A percentile compares a stretch with the other conserved stretches of the same genome.
Evolutionary conservation across 345 rosid genomes (phyloP).

Genomic region (Moricandia moricandioides): DNA sequence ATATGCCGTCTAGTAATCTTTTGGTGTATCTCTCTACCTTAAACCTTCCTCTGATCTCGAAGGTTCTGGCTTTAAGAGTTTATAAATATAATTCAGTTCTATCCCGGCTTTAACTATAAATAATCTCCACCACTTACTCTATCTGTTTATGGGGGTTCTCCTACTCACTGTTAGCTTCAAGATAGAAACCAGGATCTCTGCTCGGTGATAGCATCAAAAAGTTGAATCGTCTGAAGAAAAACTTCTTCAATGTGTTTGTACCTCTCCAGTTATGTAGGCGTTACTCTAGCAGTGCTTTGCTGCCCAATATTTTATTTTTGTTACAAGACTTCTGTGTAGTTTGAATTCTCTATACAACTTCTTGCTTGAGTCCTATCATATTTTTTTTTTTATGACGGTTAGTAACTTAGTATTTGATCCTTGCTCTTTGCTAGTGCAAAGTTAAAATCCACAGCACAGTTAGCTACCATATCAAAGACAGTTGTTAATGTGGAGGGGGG

Average conservation of each 20-base stretch:
- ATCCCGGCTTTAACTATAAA: too few relatives aligned
- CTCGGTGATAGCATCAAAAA: conserved; percentile 45
- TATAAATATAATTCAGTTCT: too few relatives aligned
- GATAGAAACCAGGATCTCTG: conserved; percentile 47
- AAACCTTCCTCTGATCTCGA: too few relatives aligned
- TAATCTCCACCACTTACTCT: too few relatives aligned
- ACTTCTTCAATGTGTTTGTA: conserved; percentile 21
- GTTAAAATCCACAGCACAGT: too few relatives aligned
- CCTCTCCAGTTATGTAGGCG: conserved; percentile 19
- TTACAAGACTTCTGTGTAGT: conserved; percentile 1
- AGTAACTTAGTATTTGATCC: too few relatives aligned
- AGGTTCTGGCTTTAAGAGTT: too few relatives aligned
- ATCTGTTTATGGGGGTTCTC: conserved; percentile 66
- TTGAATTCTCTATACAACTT: not conserved
- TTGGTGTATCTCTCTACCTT: too few relatives aligned
- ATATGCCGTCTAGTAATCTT: too few relatives aligned
- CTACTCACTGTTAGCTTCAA: conserved; percentile 63
- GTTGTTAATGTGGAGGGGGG: too few relatives aligned
- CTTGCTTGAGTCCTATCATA: not conserved
- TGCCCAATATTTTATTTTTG: conserved; percentile 13
- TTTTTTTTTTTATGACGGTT: too few relatives aligned
- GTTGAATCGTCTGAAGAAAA: not conserved
- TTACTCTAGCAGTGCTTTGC: conserved; percentile 33
- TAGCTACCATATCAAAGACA: too few relatives aligned
- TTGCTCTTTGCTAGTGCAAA: not conserved